Conservation (phyloP, 2,329 filamentous ascomycete genomes). For the Fusarium miscanthi region DNA sequence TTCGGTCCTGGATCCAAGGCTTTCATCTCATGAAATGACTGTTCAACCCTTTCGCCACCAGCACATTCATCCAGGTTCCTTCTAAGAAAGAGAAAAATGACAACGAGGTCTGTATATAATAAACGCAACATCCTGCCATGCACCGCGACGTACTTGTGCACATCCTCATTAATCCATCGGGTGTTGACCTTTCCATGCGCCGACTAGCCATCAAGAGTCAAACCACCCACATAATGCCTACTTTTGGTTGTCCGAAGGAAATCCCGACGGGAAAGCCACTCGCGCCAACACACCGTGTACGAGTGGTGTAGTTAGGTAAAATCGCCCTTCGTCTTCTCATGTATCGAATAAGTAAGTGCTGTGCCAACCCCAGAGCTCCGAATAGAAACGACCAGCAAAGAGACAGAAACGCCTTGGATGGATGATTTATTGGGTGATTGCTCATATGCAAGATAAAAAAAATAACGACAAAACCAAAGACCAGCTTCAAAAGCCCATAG, state of each 20-base stretch:
- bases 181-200: constrained; percentile 32
- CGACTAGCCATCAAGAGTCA: constrained; percentile 25
- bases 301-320: background rate
- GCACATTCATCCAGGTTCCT: background rate
- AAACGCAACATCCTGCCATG: background rate
- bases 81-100: constrained; percentile 14
- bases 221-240: constrained; percentile 23
- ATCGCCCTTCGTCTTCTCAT: constrained; percentile 7
- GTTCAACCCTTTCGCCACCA: background rate
- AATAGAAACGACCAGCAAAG: constrained; percentile 17
- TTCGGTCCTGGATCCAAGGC: constrained; percentile 27
- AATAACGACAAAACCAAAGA: constrained; percentile 20
- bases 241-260: constrained; percentile 39
- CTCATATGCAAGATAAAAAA: constrained; percentile 15
- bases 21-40: constrained; percentile 11
- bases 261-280: constrained; percentile 2
- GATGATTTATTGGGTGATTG: constrained; percentile 12
- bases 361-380: constrained; percentile 8
- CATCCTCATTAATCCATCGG: constrained; percentile 11
- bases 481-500: constrained; percentile 22
- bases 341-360: constrained; percentile 7
- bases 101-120: constrained; percentile 21
- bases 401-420: constrained; percentile 30
- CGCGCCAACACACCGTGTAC: background rate
- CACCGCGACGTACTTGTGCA: background rate